Evolutionary conservation across 2,329 filamentous ascomycete species (phyloP), one percentile per base, ranked within the genome.

Genomic region (Aspergillus texensis): DNA sequence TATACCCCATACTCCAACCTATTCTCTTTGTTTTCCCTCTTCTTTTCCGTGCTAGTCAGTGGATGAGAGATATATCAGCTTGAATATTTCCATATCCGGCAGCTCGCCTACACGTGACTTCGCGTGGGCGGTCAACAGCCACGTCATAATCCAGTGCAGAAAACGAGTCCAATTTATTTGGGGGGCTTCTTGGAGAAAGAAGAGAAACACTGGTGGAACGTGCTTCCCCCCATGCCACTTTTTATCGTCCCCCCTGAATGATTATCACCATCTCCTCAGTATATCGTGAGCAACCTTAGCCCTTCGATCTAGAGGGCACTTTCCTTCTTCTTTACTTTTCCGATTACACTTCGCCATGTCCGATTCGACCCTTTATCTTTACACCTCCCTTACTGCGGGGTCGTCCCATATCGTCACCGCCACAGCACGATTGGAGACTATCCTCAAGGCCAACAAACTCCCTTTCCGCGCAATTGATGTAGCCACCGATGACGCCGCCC

Each of bases 371-470:
- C 88, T 99, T 66, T 99, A 95, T 82, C 91, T 99, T 72, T 97
- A 96, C 82, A 98, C 95, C 65, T 98, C 94, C 59, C 86, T 99
- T 61, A 98, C 95, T 24, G 92, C 95, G 63, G 95, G 95, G 68
- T 97, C 93, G 46, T 96, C 93, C 28, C 93, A 97, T 78, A 97
- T 98, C 77, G 89, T 98, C 74, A 98, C 95, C 46, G 95, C 94
- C 30, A 98, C 95, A 1, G 96, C 94, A 60, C 91, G 95, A 55
- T 88, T 99, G 70, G 94, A 99, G 80, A 97, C 94, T 14, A 98
- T 99, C 74, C 86, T 99, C 64, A 94, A 93, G 75, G 94, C 93
- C 67, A 97, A 98, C 84, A 91, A 91, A 71, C 91, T 99, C 63
- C 92, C 93, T 12, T 99, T 98, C 83, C 93, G 92, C 77, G 93